These are phyloP conservation scores for Dianthus caryophyllus DNA, from an alignment of 148 eudicot genomes.

Conservation along the genomic window DNA sequence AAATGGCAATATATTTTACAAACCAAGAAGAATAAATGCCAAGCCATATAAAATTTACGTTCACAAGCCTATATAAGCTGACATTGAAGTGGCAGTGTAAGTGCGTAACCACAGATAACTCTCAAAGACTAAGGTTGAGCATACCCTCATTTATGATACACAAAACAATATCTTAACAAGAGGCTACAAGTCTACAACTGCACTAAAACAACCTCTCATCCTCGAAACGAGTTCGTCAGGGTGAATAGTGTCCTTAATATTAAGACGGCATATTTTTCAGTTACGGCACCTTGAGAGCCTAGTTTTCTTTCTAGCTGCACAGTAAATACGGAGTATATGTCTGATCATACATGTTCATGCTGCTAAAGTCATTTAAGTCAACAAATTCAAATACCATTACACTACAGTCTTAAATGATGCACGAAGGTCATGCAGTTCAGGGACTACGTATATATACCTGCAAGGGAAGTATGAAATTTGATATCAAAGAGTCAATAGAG, in stretches of 20 bases:
- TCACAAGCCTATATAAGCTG: neutral
- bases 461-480: conserved; percentile 94
- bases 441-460: conserved; percentile 47
- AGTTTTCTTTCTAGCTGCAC: neutral
- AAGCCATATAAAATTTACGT: neutral
- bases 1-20: conserved; percentile 14
- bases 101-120: neutral
- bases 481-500: conserved; percentile 87
- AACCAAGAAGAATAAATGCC: conserved; percentile 11
- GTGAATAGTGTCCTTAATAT: no score
- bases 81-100: conserved; percentile 1
- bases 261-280: no score
- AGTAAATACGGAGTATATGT: neutral
- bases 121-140: neutral
- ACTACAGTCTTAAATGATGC: neutral
- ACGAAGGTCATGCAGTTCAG: neutral
- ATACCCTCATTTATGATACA: neutral
- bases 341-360: neutral
- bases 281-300: neutral
- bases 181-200: no score
- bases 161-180: neutral
- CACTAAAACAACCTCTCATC: no score
- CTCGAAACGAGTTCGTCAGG: no score
- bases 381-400: neutral
- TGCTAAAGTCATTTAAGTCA: no score